Evolutionary conservation across 208 protist genomes (phyloP), one percentile per base, ranked within the genome.

Genomic region (Cochliopodium minus): DNA sequence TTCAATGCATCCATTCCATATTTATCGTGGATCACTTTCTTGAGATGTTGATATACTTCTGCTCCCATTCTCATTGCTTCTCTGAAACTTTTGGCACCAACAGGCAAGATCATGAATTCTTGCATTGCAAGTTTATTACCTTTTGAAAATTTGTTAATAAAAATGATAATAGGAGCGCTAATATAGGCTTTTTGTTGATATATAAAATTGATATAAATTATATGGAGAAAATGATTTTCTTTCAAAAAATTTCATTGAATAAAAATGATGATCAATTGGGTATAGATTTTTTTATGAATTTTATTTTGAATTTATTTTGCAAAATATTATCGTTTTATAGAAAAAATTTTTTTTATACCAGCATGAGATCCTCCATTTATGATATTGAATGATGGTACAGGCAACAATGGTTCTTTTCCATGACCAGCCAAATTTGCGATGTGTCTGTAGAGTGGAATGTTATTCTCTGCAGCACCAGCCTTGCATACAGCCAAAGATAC

Each of bases 291-390:
- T n/a, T n/a, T n/a, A n/a, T n/a, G n/a, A n/a, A n/a, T n/a, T n/a
- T n/a, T n/a, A n/a, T n/a, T n/a, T n/a, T n/a, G n/a, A n/a, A n/a
- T n/a, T n/a, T n/a, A n/a, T n/a, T n/a, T n/a, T n/a, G n/a, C n/a
- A n/a, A n/a, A n/a, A n/a, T n/a, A n/a, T n/a, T n/a, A n/a, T n/a
- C n/a, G n/a, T n/a, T n/a, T n/a, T n/a, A n/a, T n/a, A n/a, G n/a
- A n/a, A n/a, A n/a, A n/a, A n/a, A n/a, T n/a, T n/a, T n/a, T n/a
- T 56, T 77, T 74, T 71, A 97, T 97, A 57, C 93, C 95, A 35
- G 94, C 94, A 70, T 98, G 94, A 57, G 78, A 84, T 64, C 94
- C 94, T 58, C 95, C 95, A 80, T 99, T 99, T 75, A 99, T 96
- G 54, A 99, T 86, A 77, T 99, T 99, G 81, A 98, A 92, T 57